Evolutionary conservation across 371 early-diverging fungal genomes (phyloP).

Genomic region (Funneliformis caledonium): DNA sequence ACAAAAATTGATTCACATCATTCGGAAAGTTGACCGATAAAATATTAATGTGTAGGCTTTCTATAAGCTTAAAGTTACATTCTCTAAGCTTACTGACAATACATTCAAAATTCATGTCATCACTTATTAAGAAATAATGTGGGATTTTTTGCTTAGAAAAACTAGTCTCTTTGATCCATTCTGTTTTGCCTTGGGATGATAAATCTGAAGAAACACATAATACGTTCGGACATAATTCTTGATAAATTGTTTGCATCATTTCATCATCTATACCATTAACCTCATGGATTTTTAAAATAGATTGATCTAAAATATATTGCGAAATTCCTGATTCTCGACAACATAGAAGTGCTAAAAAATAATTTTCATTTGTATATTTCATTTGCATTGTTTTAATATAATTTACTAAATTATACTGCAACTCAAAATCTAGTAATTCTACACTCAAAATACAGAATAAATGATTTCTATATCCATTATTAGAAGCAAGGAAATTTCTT

Average conservation of each 20-base stretch:
- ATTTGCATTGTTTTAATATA: conserved; percentile 12
- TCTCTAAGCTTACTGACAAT: conserved; percentile 16
- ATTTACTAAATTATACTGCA: conserved; percentile 31
- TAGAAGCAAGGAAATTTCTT: conserved; percentile 34
- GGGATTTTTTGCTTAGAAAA: conserved; percentile 3
- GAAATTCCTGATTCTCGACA: conserved; percentile 7
- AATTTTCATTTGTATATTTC: background rate
- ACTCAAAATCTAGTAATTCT: conserved; percentile 34
- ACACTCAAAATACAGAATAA: conserved; percentile 38
- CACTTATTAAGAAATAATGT: conserved; percentile 31
- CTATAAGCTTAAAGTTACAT: conserved; percentile 5
- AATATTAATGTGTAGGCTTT: conserved; percentile 39
- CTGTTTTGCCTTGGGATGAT: conserved; percentile 34
- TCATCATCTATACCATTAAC: background rate
- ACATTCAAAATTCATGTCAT: conserved; percentile 17
- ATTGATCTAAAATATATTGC: conserved; percentile 41
- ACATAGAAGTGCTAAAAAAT: conserved; percentile 34
- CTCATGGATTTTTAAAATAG: conserved; percentile 7
- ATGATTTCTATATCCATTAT: conserved; percentile 17
- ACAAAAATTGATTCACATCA: conserved; percentile 40
- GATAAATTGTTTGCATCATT: conserved; percentile 12
- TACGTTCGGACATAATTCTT: conserved; percentile 13
- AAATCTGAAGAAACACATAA: conserved; percentile 29
- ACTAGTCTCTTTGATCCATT: conserved; percentile 19
- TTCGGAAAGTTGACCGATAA: conserved; percentile 2